Evolutionary conservation across 768 basidiomycete species (phyloP), one percentile per base, ranked within the genome.

Genomic region (Phaffia tasmanica): DNA sequence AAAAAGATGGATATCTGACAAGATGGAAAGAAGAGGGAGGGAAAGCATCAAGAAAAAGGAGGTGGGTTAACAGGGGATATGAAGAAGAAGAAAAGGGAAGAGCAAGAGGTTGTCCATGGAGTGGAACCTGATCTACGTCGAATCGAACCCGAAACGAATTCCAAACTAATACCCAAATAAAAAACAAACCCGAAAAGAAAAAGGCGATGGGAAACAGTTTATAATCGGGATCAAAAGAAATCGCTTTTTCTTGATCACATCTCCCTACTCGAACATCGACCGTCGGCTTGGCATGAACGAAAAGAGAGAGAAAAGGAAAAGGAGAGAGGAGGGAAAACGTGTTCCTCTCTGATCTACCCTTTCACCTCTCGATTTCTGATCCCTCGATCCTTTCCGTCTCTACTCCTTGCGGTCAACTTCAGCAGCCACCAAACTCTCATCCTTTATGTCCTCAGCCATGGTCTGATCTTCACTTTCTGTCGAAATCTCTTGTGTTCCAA

Each of bases 191-290:
- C 35, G 11, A 42, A 11, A 42, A 11, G 11, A 11, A 42, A 42
- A 42, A 42, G 35, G 35, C 11, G 35, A 42, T 50, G 16, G 35
- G 27, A 35, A 25, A 47, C 27, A n/a, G 30, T 46, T 21, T 56
- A 23, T 21, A 35, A 32, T 25, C 35, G 29, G 25, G 54, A 21
- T 46, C 63, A 35, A 54, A 54, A 21, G n/a, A 35, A 16, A 56
- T 55, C 47, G 42, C 54, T 29, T 53, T 42, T 51, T 51, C 35
- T 16, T 54, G 15, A 56, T 47, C 47, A 23, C 25, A 46, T 46
- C 23, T 48, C 23, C 27, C 46, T 56, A 54, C n/a, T 27, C 54
- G 54, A 25, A 56, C 46, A 56, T 64, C 56, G 63, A 56, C 63
- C 51, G 60, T 2, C 4, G n/a, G 32, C 23, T 27, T 46, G 47